These are phyloP conservation scores for Boletus speciosus DNA, from an alignment of 768 basidiomycete species.

Conservation along the genomic window DNA sequence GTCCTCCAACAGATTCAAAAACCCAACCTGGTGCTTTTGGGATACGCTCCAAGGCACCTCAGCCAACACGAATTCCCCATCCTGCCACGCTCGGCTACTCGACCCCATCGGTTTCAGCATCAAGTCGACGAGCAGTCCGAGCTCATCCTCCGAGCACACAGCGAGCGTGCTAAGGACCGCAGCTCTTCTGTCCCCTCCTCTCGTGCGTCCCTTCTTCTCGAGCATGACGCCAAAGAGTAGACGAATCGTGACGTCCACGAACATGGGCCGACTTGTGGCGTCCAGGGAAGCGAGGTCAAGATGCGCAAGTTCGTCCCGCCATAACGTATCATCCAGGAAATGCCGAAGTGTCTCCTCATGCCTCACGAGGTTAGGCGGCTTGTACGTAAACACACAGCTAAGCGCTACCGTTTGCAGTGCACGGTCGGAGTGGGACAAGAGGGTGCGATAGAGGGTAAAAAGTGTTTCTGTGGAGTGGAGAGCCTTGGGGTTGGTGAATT, in stretches of 20 bases:
- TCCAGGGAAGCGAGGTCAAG: constrained; percentile 64
- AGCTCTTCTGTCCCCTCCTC: constrained; percentile 62
- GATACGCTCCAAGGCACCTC: constrained; percentile 35
- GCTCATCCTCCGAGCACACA: constrained; percentile 68
- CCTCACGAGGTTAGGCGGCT: constrained; percentile 49
- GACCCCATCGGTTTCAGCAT: constrained; percentile 75
- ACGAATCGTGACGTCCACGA: constrained; percentile 69
- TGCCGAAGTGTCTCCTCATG: constrained; percentile 63
- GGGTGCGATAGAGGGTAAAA: constrained; percentile 59
- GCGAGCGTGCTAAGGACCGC: constrained; percentile 73
- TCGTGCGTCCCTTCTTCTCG: constrained; percentile 66
- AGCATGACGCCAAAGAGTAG: constrained; percentile 87
- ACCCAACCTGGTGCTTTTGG: constrained; percentile 76
- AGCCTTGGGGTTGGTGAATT: constrained; percentile 92
- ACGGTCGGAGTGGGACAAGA: constrained; percentile 83
- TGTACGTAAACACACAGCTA: constrained; percentile 80
- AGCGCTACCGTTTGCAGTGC: constrained; percentile 72
- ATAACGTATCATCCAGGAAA: constrained; percentile 80
- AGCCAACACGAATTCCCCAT: constrained; percentile 28
- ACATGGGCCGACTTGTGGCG: constrained; percentile 52
- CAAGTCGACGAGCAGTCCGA: constrained; percentile 74
- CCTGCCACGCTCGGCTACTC: constrained; percentile 24
- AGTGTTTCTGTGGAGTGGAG: constrained; percentile 66
- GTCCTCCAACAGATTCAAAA: constrained; percentile 79
- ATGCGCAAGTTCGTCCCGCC: constrained; percentile 82